Evolutionary conservation across 805 yeast species (phyloP).

Genomic region (Barnettozyma salicaria): DNA sequence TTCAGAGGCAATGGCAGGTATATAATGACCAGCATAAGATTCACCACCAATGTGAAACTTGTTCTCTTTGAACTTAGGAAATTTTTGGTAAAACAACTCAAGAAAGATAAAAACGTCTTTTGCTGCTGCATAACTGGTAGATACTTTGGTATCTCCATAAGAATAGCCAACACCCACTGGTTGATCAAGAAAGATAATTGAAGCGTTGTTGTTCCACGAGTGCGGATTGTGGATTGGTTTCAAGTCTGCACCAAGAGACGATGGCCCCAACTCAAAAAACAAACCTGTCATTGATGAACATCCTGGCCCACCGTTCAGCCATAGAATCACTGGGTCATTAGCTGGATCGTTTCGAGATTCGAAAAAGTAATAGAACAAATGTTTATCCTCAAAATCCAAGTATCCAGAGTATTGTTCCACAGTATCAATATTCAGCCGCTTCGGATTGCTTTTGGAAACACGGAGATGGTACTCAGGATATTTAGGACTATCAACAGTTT

Average conservation of each 20-base stretch:
- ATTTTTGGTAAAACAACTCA: slow-evolving; percentile 74
- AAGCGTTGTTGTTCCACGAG: slow-evolving; percentile 90
- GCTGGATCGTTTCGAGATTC: slow-evolving; percentile 85
- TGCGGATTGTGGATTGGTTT: slow-evolving; percentile 73
- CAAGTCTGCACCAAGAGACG: slow-evolving; percentile 57
- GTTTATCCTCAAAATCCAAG: slow-evolving; percentile 68
- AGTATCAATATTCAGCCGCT: slow-evolving; percentile 62
- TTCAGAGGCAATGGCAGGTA: slow-evolving; percentile 61
- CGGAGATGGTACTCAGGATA: slow-evolving; percentile 17
- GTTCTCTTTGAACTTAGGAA: slow-evolving; percentile 58
- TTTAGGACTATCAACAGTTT: slow-evolving; percentile 1
- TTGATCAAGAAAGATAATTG: slow-evolving; percentile 87
- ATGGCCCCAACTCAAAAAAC: slow-evolving; percentile 88
- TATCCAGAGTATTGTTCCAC: slow-evolving; percentile 83
- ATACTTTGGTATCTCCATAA: slow-evolving; percentile 56
- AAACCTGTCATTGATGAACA: slow-evolving; percentile 89
- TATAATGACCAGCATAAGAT: slow-evolving; percentile 80
- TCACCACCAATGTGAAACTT: slow-evolving; percentile 80
- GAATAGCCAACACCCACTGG: slow-evolving; percentile 94
- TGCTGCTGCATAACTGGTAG: slow-evolving; percentile 76
- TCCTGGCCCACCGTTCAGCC: slow-evolving; percentile 97
- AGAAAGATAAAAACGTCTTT: slow-evolving; percentile 82
- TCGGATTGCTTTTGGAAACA: slow-evolving; percentile 28
- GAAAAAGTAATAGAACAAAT: slow-evolving; percentile 85
- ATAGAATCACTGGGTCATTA: slow-evolving; percentile 76